A percentile compares a stretch with the other conserved stretches of the same genome.
phyloP scores from a whole-genome alignment of 257 asterid genomes.

The Agastache rugosa region DNA sequence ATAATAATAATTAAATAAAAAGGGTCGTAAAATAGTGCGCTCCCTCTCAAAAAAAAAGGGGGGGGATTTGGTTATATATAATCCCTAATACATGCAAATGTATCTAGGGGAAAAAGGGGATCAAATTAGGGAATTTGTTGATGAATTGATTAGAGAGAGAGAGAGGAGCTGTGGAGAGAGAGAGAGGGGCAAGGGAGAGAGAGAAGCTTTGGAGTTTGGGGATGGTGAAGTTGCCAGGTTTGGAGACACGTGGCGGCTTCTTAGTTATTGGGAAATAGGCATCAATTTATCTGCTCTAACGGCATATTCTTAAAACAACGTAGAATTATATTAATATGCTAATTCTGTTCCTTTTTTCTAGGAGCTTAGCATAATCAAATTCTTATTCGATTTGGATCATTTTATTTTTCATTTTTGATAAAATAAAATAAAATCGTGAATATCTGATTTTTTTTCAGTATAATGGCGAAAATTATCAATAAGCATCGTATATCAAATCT shows the following conservation, averaged over 20 bases:
- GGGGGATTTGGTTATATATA: not conserved
- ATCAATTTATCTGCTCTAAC: conserved; percentile 49
- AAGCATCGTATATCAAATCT: too few species aligned
- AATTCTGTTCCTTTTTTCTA: not conserved
- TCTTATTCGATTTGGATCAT: not conserved
- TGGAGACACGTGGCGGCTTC: conserved; percentile 58
- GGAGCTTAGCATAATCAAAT: not conserved
- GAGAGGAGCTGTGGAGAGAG: conserved; percentile 38
- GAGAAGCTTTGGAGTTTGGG: conserved; percentile 17
- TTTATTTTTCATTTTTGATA: too few species aligned
- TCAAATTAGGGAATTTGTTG: conserved; percentile 20
- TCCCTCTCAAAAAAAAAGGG: conserved; percentile 10
- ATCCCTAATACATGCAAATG: not conserved
- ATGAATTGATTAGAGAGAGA: not conserved
- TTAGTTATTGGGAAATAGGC: conserved; percentile 45
- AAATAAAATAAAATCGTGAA: too few species aligned
- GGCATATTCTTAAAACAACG: conserved; percentile 37
- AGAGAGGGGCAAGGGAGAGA: conserved; percentile 37
- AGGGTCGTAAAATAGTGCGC: conserved; percentile 2
- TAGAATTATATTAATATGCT: conserved; percentile 22
- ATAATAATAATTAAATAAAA: conserved; percentile 12
- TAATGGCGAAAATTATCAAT: too few species aligned
- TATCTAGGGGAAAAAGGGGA: not conserved
- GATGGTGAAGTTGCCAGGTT: conserved; percentile 52
- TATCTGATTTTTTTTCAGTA: too few species aligned